Evolutionary conservation across 1,284 basidiomycete species (phyloP), one percentile per base, ranked within the genome.

Genomic region (Melampsora larici-populina): DNA sequence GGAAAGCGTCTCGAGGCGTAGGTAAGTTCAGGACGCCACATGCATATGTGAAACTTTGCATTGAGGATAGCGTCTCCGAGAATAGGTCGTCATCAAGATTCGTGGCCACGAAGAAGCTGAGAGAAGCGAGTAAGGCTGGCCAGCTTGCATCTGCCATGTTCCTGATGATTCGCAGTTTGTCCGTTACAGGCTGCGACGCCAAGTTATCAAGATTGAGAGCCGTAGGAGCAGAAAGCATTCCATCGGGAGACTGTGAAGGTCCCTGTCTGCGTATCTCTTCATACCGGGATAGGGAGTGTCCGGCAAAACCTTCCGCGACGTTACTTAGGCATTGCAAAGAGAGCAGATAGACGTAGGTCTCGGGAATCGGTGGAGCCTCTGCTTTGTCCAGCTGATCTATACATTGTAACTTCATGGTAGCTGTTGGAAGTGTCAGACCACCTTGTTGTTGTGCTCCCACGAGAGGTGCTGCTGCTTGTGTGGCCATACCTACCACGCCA

Each of bases 321-420:
- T 92, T 91, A 26, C 92, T 88, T 8, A 97, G 87, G 80, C 92
- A 94, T 82, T 98, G 94, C 0, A 97, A 87, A 0, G 91, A 91
- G 0, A 99, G 88, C 1, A 97, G 89, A 83, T 95, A 97, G 77
- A 94, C 88, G 83, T 99, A 98, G 0, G 92, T 88, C 79, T 98
- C 94, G 0, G 94, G 94, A 68, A 96, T 92, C 0, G 89, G 86
- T 0, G 97, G 97, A 0, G 95, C 90, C 81, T 99, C 97, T 0
- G 93, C 90, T 84, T 99, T 97, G 85, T 97, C 94, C 21, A 96
- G 88, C 83, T 97, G 94, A 82, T 97, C 94, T 81, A 97, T 96
- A 82, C 94, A 95, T 70, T 82, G 81, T 18, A 55, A 51, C 18
- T 79, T 76, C 78, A 79, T 78, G 26, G 72, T 69, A 21, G 60